Conservation (phyloP, 78 protist species). For the Dictyostelium intermedium region DNA sequence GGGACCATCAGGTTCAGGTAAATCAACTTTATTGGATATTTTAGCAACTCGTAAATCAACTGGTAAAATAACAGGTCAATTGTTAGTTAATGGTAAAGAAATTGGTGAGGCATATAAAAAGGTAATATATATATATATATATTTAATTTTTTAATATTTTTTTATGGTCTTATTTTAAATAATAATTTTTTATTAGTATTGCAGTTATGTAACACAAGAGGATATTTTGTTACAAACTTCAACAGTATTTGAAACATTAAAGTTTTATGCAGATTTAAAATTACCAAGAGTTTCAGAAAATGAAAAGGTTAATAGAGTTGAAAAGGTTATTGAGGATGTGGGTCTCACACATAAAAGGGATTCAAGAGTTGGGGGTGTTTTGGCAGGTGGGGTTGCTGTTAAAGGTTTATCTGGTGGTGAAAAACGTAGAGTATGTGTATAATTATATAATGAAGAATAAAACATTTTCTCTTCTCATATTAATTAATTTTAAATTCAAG, state of each 20-base stretch:
- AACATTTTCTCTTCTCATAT: too few relatives aligned
- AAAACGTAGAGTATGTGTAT: slow-evolving; percentile 63
- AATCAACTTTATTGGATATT: slow-evolving; percentile 82
- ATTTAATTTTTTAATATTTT: background rate
- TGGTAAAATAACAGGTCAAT: slow-evolving; percentile 33
- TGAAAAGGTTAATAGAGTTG: slow-evolving; percentile 28
- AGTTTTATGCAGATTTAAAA: slow-evolving; percentile 66
- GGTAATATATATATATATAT: too few relatives aligned
- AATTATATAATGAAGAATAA: too few relatives aligned
- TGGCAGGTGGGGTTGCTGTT: slow-evolving; percentile 38
- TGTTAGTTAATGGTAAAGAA: slow-evolving; percentile 37
- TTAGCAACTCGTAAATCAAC: slow-evolving; percentile 66
- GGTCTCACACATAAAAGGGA: slow-evolving; percentile 30
- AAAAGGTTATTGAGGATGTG: slow-evolving; percentile 26
- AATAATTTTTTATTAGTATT: background rate
- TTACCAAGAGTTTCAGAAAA: background rate
- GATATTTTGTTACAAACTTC: slow-evolving; percentile 42
- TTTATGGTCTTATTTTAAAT: background rate
- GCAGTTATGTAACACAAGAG: slow-evolving; percentile 53
- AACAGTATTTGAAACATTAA: slow-evolving; percentile 50
- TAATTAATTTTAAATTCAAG: slow-evolving; percentile 25
- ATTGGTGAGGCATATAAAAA: slow-evolving; percentile 21
- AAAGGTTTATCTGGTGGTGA: slow-evolving; percentile 86
- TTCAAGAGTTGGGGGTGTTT: slow-evolving; percentile 66
- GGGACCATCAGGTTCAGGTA: slow-evolving; percentile 88